A percentile compares a stretch with the other conserved stretches of the same genome.
phyloP scores from a whole-genome alignment of 148 eudicot genomes.

The Chenopodium suecicum region DNA sequence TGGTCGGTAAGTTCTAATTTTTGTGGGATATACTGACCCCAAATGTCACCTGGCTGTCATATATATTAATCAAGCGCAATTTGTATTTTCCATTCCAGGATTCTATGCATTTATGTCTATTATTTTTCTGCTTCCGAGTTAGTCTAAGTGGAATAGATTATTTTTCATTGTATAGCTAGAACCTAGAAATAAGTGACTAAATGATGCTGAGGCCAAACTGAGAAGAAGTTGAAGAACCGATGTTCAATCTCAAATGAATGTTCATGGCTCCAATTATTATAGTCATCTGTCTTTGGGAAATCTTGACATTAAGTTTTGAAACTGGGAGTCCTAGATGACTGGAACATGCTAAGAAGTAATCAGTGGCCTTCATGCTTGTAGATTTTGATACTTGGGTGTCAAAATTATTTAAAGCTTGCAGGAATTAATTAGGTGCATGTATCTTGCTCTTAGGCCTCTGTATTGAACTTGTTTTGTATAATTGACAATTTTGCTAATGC shows the following conservation, averaged over 20 bases:
- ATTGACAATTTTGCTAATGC: too few species aligned
- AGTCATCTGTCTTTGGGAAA: neutral
- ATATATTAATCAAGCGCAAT: neutral
- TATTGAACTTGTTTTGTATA: too few species aligned
- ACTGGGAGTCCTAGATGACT: neutral
- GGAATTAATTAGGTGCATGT: too few species aligned
- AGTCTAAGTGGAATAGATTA: neutral
- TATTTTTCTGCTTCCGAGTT: too few species aligned
- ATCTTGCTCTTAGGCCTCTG: too few species aligned
- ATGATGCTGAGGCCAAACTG: neutral
- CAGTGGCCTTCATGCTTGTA: neutral
- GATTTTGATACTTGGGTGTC: too few species aligned
- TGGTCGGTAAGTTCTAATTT: neutral
- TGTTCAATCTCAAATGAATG: neutral
- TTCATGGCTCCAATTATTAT: neutral
- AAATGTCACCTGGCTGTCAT: neutral
- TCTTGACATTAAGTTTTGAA: neutral
- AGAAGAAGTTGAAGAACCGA: neutral
- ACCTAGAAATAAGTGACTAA: too few species aligned
- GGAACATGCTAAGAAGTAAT: neutral
- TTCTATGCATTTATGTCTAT: neutral
- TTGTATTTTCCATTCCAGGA: neutral
- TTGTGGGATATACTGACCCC: neutral
- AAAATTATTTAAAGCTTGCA: too few species aligned
- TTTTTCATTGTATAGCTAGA: neutral